Conservation (phyloP, 2,329 filamentous ascomycete genomes). For the Penicillium frequentans region DNA sequence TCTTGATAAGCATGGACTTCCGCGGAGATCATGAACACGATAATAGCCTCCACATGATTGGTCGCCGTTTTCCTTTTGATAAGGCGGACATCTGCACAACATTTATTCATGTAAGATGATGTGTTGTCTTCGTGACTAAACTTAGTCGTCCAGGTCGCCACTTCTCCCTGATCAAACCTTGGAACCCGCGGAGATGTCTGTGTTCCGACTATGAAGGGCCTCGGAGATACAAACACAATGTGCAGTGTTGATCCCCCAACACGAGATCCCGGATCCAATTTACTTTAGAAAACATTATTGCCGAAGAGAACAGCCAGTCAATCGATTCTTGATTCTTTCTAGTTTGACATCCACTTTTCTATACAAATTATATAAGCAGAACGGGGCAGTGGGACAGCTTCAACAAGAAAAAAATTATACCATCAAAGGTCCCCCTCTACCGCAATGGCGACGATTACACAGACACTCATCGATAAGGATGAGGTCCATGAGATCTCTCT, state of each 20-base stretch:
- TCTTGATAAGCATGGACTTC: conserved; percentile 13
- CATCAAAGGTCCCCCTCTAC: background rate
- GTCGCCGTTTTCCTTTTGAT: background rate
- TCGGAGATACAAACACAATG: background rate
- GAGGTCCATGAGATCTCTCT: conserved; percentile 9
- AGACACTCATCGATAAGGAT: conserved; percentile 5
- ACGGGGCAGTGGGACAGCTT: background rate
- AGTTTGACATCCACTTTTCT: background rate
- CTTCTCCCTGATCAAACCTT: background rate
- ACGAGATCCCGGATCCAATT: background rate
- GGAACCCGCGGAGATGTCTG: background rate
- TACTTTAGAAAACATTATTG: background rate
- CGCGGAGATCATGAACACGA: conserved; percentile 17
- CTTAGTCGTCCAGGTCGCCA: background rate
- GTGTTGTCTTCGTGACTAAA: background rate
- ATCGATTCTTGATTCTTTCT: background rate
- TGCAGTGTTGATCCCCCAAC: background rate
- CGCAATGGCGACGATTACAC: conserved; percentile 29
- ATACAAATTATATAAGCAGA: conserved; percentile 3
- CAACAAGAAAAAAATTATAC: background rate
- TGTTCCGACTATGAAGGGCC: background rate
- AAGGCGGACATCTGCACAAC: background rate
- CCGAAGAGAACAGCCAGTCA: background rate
- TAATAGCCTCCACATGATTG: conserved; percentile 8
- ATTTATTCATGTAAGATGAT: background rate